These are phyloP conservation scores for Parasitella parasitica DNA, from an alignment of 371 early-diverging fungal genomes.

Conservation along the genomic window DNA sequence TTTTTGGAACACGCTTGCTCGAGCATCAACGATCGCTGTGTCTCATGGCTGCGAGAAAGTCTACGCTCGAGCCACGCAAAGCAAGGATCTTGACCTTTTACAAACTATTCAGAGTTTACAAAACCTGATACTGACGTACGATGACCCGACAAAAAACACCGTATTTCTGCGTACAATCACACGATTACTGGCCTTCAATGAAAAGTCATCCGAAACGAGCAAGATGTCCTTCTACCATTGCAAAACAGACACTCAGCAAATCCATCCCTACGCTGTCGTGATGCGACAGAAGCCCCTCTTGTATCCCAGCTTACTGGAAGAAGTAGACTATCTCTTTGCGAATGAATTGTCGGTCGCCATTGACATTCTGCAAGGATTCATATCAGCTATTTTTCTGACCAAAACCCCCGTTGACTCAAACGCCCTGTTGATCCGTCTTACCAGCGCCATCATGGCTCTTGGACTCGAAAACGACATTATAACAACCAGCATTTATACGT, in stretches of 20 bases:
- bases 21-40: constrained; percentile 29
- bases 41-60: constrained; percentile 42
- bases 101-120: constrained; percentile 26
- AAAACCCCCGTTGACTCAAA: constrained; percentile 4
- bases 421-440: constrained; percentile 18
- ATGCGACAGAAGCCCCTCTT: constrained; percentile 29
- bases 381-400: constrained; percentile 21
- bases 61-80: constrained; percentile 5
- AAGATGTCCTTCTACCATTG: neutral
- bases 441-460: constrained; percentile 4
- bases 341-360: neutral
- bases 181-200: constrained; percentile 17
- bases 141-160: constrained; percentile 15
- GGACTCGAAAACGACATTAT: neutral
- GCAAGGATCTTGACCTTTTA: constrained; percentile 1
- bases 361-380: constrained; percentile 3
- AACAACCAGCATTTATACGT: neutral
- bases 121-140: constrained; percentile 24
- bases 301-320: constrained; percentile 18
- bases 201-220: neutral
- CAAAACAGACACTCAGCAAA: constrained; percentile 1
- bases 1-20: constrained; percentile 25
- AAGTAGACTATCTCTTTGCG: constrained; percentile 24
- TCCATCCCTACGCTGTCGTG: constrained; percentile 29
- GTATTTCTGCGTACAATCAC: constrained; percentile 29